phyloP scores from a whole-genome alignment of 257 asterid species.

The Fraxinus americana region DNA sequence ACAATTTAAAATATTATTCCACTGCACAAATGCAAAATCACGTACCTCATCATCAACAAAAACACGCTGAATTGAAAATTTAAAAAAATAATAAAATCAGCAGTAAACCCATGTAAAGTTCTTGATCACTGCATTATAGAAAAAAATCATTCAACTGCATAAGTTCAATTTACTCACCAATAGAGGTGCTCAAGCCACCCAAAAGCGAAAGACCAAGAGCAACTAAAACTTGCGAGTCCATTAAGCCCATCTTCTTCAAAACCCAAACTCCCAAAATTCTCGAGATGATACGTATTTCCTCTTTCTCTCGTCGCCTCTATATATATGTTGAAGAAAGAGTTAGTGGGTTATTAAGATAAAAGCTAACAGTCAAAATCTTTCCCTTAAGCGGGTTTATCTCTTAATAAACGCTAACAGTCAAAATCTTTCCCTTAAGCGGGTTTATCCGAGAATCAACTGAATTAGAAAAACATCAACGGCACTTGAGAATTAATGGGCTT shows the following conservation, averaged over 20 bases:
- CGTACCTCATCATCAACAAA: background rate
- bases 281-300: background rate
- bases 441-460: conserved; percentile 7
- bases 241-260: conserved; percentile 44
- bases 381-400: background rate
- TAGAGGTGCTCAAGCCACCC: conserved; percentile 91
- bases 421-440: background rate
- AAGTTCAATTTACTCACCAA: conserved; percentile 51
- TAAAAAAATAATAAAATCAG: background rate
- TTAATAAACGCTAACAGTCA: background rate
- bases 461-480: conserved; percentile 9
- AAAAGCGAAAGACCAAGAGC: conserved; percentile 87
- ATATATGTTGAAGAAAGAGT: background rate
- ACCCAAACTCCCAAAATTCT: conserved; percentile 2
- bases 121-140: background rate
- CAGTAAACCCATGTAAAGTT: conserved; percentile 19
- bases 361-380: background rate
- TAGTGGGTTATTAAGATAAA: background rate
- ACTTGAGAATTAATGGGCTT: background rate
- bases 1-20: background rate
- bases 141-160: conserved; percentile 1
- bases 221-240: conserved; percentile 89
- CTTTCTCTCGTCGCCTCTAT: background rate
- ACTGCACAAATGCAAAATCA: background rate
- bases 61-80: background rate